These are phyloP conservation scores for Annulohypoxylon nitens DNA, from an alignment of 495 filamentous ascomycete genomes.

Conservation along the genomic window DNA sequence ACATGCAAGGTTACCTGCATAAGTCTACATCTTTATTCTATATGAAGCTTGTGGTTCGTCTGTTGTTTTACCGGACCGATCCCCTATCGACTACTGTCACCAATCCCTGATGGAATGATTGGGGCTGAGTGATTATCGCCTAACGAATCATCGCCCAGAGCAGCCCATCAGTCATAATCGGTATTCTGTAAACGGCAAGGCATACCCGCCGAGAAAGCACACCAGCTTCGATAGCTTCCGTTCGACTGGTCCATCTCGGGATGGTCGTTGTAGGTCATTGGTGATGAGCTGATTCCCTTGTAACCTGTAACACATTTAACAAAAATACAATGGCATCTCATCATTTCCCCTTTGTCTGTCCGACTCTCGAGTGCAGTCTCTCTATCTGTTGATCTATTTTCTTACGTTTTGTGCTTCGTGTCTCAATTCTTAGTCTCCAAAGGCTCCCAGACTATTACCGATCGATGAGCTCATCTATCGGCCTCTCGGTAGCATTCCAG, in stretches of 20 bases:
- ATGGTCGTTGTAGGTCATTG: slow-evolving; percentile 26
- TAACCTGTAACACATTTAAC: slow-evolving; percentile 41
- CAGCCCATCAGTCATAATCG: slow-evolving; percentile 45
- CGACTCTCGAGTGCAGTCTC: slow-evolving; percentile 29
- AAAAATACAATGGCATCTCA: slow-evolving; percentile 42
- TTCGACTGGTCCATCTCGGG: slow-evolving; percentile 34
- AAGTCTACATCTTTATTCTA: slow-evolving; percentile 40
- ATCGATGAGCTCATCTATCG: slow-evolving; percentile 32
- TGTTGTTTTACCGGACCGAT: slow-evolving; percentile 38
- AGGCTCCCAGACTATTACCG: slow-evolving; percentile 9
- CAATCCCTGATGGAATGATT: slow-evolving; percentile 40
- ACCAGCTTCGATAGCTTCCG: slow-evolving; percentile 41
- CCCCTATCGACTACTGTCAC: slow-evolving; percentile 27
- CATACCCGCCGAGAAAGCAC: slow-evolving; percentile 54
- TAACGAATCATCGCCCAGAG: slow-evolving; percentile 53
- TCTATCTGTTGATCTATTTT: slow-evolving; percentile 19
- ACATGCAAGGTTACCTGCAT: slow-evolving; percentile 48
- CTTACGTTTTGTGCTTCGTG: slow-evolving; percentile 25
- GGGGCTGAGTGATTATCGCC: slow-evolving; percentile 41
- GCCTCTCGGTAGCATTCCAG: slow-evolving; percentile 19
- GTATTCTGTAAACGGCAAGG: slow-evolving; percentile 57
- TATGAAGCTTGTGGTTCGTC: slow-evolving; percentile 46
- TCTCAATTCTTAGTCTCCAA: slow-evolving; percentile 22
- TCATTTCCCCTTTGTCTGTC: slow-evolving; percentile 26
- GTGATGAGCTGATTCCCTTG: slow-evolving; percentile 7